Base-by-base conservation (phyloP, 2,329 filamentous ascomycete genomes). In the Talaromyces sp. region DNA sequence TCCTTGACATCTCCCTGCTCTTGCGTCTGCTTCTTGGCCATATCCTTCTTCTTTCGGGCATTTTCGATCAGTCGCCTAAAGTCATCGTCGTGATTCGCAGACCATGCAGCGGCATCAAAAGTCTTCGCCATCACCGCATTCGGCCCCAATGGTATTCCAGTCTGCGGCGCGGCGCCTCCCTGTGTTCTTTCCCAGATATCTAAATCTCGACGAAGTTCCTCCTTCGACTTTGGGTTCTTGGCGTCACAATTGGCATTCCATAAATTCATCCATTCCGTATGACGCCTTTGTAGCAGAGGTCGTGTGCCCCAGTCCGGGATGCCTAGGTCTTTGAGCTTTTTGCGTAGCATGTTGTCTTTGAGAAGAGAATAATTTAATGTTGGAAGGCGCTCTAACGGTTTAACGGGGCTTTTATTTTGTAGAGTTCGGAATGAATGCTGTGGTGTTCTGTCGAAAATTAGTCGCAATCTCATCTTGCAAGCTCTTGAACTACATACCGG, bases 161-260 rank as follows among this genome's bases (percentile, higher is more conserved):
- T 59, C 3, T 64, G 72, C 1, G 81, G 77, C 6, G 86, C 86
- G 56, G 82, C 81, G 1, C 86, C 85, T 8, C 92, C 91, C 68
- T 96, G 88, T 0, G 91, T 94, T 53, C 88, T 85, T 77, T 99
- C 95, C 94, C 95, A 98, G 1, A 86, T 78, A 25, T 94, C 90
- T 13, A 99, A 77, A 67, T 98, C 94, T 15, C 86, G 86, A 17
- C 96, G 78, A 4, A 99, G 77, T 65, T 95, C 89, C 6, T 79
- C 73, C 68, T 91, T 92, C 11, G 83, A 82, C 74, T 90, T 91
- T 0, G 92, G 92, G 1, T 82, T 81, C 40, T 85, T 86, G 1
- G 93, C 90, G 77, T 99, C 95, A 78, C 93, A 97, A 75, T 99
- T 99, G 11, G 96, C 91, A 76, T 99, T 99, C 90, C 92, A 97